Conservation (phyloP, 345 rosid genomes). For the Aquilaria sinensis region DNA sequence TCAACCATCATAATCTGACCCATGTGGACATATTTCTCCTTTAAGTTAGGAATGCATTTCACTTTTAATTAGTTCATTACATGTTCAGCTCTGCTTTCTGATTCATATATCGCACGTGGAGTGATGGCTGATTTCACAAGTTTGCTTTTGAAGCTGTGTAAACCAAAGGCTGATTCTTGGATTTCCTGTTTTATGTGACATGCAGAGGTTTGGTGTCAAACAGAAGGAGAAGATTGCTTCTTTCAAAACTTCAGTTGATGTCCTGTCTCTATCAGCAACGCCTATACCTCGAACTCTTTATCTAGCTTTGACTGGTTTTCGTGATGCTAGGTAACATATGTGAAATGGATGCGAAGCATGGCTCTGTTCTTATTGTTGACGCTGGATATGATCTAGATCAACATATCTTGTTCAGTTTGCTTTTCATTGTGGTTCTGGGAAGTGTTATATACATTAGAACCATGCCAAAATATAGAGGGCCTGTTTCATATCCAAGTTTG, state of each 20-base stretch:
- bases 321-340: constrained; percentile 83
- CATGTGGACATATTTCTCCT: no score
- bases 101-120: no score
- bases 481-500: not conserved
- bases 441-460: no score
- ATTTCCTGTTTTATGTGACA: constrained; percentile 17
- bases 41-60: no score
- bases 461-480: no score
- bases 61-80: no score
- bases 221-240: constrained; percentile 98
- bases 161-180: constrained; percentile 10
- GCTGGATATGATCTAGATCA: constrained; percentile 5
- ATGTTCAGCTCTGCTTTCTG: no score
- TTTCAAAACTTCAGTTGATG: constrained; percentile 89
- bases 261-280: constrained; percentile 93
- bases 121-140: no score
- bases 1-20: no score
- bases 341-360: constrained; percentile 1
- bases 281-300: constrained; percentile 97
- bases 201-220: constrained; percentile 94
- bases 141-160: no score
- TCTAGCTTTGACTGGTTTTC: constrained; percentile 94
- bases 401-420: constrained; percentile 9
- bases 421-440: not conserved
- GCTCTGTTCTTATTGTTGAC: constrained; percentile 6